Evolutionary conservation across 345 rosid species (phyloP).

Genomic region (Pugionium cornutum): DNA sequence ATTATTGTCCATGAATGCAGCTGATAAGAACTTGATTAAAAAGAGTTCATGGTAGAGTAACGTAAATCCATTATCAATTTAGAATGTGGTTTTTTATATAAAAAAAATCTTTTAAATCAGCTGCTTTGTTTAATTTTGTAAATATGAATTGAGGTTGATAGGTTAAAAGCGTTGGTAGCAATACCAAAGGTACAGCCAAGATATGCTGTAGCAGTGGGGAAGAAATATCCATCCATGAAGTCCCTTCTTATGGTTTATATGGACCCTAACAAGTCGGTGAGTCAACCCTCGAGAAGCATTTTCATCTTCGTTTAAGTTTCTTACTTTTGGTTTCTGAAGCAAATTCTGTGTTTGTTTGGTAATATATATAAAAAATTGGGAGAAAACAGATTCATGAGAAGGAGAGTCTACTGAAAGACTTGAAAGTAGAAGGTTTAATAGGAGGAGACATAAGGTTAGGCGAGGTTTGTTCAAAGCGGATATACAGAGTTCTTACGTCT

Average conservation of each 20-base stretch:
- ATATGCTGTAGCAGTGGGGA: constrained; percentile 79
- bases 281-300: constrained; percentile 20
- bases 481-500: constrained; percentile 83
- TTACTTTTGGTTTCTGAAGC: background rate
- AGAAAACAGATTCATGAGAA: constrained; percentile 73
- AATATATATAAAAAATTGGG: too few species aligned
- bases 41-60: constrained; percentile 46
- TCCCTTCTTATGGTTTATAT: constrained; percentile 78
- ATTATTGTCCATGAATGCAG: constrained; percentile 57
- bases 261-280: constrained; percentile 78
- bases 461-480: constrained; percentile 76
- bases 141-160: constrained; percentile 28
- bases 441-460: constrained; percentile 73
- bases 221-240: constrained; percentile 93
- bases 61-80: background rate
- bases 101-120: too few species aligned
- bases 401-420: constrained; percentile 74
- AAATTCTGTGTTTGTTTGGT: background rate
- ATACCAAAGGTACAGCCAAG: constrained; percentile 98
- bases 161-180: constrained; percentile 89
- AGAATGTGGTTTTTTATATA: background rate
- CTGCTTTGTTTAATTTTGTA: too few species aligned
- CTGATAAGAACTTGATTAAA: constrained; percentile 62
- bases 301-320: background rate
- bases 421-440: constrained; percentile 63